Percentiles rank a stretch among this genome's conserved stretches.
Conservation (phyloP, 2,329 filamentous ascomycete species). For the Cadophora sp. region DNA sequence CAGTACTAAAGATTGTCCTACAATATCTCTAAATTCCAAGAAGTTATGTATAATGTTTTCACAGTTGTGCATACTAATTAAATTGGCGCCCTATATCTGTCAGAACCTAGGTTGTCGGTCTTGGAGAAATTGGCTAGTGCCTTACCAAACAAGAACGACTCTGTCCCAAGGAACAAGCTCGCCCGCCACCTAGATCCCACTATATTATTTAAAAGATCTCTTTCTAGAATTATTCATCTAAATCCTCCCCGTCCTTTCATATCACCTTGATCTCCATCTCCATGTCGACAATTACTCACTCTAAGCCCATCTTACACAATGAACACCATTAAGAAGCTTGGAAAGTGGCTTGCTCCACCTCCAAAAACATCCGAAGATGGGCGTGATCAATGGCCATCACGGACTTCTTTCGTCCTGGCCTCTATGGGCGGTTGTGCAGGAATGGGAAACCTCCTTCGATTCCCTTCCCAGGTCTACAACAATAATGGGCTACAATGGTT, state of each 20-base stretch:
- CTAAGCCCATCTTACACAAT: conserved; percentile 3
- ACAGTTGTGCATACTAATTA: neutral
- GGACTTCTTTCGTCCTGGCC: conserved; percentile 14
- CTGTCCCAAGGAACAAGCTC: neutral
- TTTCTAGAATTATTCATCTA: neutral
- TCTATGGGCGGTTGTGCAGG: conserved; percentile 15
- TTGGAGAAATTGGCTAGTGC: neutral
- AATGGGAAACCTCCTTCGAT: conserved; percentile 19
- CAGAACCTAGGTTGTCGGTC: neutral
- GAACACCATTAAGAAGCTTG: conserved; percentile 12
- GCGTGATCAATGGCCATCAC: conserved; percentile 16
- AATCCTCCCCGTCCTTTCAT: too few species aligned
- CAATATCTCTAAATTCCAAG: neutral
- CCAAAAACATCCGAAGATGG: conserved; percentile 11
- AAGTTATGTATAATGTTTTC: neutral
- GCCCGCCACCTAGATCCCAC: neutral
- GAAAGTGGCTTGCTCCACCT: conserved; percentile 13
- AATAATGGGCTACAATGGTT: conserved; percentile 18
- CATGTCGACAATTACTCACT: neutral
- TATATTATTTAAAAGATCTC: neutral
- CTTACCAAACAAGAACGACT: neutral
- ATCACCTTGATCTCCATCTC: neutral
- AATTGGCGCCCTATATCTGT: neutral
- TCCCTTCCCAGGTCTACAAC: conserved; percentile 14
- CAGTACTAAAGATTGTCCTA: neutral